Percentiles rank a stretch among this genome's conserved stretches.
Evolutionary conservation across 164 flowering plant genomes (phyloP).

Genomic region (Nymphaea thermarum): DNA sequence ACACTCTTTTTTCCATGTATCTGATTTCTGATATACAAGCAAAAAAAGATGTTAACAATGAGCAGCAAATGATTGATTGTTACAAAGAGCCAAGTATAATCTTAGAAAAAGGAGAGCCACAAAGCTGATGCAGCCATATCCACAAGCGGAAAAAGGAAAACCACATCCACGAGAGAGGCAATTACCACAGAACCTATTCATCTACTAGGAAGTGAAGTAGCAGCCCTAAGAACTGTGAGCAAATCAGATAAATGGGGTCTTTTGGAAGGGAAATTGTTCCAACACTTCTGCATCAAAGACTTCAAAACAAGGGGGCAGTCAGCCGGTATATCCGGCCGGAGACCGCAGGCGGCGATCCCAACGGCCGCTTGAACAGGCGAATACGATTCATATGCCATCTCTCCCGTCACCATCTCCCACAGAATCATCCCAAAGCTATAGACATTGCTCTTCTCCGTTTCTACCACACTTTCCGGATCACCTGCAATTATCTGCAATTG

Average conservation of each 20-base stretch:
- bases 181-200: neutral
- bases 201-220: neutral
- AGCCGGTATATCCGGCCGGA: conserved; percentile 87
- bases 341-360: conserved; percentile 93
- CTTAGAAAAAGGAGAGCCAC: neutral
- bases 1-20: neutral
- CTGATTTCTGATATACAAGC: neutral
- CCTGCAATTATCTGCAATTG: conserved; percentile 71
- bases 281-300: conserved; percentile 72
- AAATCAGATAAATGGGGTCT: conserved; percentile 85
- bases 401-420: conserved; percentile 94
- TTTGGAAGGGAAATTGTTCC: conserved; percentile 72
- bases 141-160: neutral
- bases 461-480: conserved; percentile 79
- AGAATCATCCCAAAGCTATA: conserved; percentile 90
- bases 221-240: conserved; percentile 11
- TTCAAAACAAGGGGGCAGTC: conserved; percentile 66
- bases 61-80: neutral
- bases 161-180: neutral
- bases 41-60: neutral
- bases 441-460: conserved; percentile 94
- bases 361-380: conserved; percentile 98
- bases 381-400: conserved; percentile 66
- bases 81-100: neutral
- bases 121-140: neutral